Base-by-base conservation (phyloP, 2,329 filamentous ascomycete species). In the Endoconidiophora laricicola region DNA sequence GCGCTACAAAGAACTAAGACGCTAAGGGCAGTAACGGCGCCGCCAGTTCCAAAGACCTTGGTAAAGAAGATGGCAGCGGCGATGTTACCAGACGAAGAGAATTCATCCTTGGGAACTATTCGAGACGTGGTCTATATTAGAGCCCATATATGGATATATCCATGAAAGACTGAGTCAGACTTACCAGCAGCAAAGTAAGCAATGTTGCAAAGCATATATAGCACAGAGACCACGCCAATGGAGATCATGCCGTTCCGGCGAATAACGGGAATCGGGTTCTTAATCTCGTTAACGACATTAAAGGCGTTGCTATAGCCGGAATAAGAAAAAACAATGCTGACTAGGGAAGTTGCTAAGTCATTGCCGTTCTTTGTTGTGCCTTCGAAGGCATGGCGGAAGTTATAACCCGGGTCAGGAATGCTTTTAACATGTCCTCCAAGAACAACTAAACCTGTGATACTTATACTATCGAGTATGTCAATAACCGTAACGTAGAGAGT, bases 251-350 rank as follows among this genome's bases (percentile, higher is more conserved):
- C 74, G 53, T 68, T 66, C 57, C 60, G 68, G 45, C 71, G 70
- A 18, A 80, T 66, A 0, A 69, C 72, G 29, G 67, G 70, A 26
- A 79, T 66, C 0, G 77, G 77, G 54, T 78, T 72, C 66, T 75
- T 71, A 55, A 79, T 70, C 60, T 80, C 76, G 48, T 78, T 78
- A 51, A 74, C 72, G 3, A 80, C 67, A 54, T 77, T 77, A 61
- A 79, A 79, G 0, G 74, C 72, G 54, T 79, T 80, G 9, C 67
- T 62, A 53, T 71, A 79, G 1, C 76, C 76, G 0, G 64, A 60
- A 53, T 77, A 80, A 0, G 74, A 72, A 52, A 77, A 79, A 24
- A 73, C 68, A 46, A 80, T 73, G 49, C 71, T 77, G 44, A 76
- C 69, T 22, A 81, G 58, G 0, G 76, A 75, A 52, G 69, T 58